These are phyloP conservation scores for Botrytis byssoidea DNA, from an alignment of 2,329 filamentous ascomycete genomes.

Conservation along the genomic window DNA sequence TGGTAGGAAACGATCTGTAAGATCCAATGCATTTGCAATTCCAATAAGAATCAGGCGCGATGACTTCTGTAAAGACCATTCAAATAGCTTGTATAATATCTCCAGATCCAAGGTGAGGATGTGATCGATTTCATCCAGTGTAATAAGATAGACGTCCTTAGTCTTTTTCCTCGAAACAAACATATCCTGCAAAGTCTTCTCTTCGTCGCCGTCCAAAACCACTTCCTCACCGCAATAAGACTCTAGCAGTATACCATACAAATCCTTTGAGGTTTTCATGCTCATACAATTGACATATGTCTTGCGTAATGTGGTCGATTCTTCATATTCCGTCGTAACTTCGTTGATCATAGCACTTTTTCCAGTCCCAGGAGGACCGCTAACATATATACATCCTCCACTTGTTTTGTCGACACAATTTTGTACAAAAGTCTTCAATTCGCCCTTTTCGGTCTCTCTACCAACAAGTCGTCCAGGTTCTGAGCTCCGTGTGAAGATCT, in stretches of 20 bases:
- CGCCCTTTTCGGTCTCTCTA: slow-evolving; percentile 52
- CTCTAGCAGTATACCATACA: slow-evolving; percentile 77
- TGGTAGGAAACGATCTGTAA: slow-evolving; percentile 92
- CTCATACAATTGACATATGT: slow-evolving; percentile 97
- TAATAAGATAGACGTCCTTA: slow-evolving; percentile 70
- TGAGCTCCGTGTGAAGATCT: slow-evolving; percentile 71
- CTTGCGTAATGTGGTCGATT: slow-evolving; percentile 56
- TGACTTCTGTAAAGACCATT: slow-evolving; percentile 83
- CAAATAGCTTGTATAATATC: slow-evolving; percentile 89
- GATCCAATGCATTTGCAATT: slow-evolving; percentile 92
- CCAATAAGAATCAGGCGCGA: slow-evolving; percentile 83
- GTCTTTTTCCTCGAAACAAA: slow-evolving; percentile 63
- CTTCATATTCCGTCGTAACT: slow-evolving; percentile 61
- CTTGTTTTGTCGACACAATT: slow-evolving; percentile 58
- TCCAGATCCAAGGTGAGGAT: slow-evolving; percentile 86
- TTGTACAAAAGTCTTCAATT: slow-evolving; percentile 68
- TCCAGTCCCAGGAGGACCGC: slow-evolving; percentile 91
- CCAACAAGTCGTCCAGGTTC: slow-evolving; percentile 39
- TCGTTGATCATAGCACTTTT: slow-evolving; percentile 93
- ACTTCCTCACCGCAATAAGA: slow-evolving; percentile 61
- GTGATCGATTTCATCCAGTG: slow-evolving; percentile 93
- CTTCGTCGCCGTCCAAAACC: slow-evolving; percentile 63
- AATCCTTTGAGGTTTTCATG: slow-evolving; percentile 81
- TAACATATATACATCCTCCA: slow-evolving; percentile 88
- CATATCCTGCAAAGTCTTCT: slow-evolving; percentile 64